Conservation (phyloP, 1,139 yeast species). For the Suhomyces kunorum region DNA sequence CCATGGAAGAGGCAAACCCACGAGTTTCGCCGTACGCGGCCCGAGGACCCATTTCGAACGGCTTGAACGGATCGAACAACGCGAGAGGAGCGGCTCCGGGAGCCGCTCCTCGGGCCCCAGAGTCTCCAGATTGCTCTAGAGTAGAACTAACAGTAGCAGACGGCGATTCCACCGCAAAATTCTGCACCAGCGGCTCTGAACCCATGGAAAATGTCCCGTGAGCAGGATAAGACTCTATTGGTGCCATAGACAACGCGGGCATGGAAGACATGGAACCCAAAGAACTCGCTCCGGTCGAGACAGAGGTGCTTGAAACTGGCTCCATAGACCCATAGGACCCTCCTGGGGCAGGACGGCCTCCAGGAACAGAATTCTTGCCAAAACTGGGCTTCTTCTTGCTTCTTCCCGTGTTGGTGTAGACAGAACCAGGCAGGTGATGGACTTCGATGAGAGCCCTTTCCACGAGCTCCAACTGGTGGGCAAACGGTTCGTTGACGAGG, state of each 20-base stretch:
- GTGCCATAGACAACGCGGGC: no score
- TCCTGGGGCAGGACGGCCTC: neutral
- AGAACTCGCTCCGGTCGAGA: no score
- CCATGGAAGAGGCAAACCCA: conserved; percentile 4
- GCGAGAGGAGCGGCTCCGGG: conserved; percentile 1
- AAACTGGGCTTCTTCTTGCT: conserved; percentile 10
- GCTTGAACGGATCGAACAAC: conserved; percentile 27
- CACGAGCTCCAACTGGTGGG: conserved; percentile 34
- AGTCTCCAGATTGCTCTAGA: no score
- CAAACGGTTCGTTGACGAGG: conserved; percentile 34
- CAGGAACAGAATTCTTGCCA: neutral
- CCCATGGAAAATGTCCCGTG: no score
- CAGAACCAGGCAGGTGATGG: conserved; percentile 31
- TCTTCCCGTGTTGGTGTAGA: conserved; percentile 8
- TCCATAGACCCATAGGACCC: no score
- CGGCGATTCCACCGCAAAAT: no score
- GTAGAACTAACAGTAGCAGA: no score
- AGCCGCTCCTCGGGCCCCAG: no score
- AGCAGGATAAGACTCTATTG: no score
- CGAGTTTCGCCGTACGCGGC: neutral
- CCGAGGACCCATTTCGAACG: conserved; percentile 14
- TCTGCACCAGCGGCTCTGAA: no score
- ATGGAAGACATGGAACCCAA: no score
- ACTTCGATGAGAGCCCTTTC: conserved; percentile 34
- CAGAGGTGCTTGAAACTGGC: no score